phyloP scores from a whole-genome alignment of 371 early-diverging fungal species.

The Circinella minor region DNA sequence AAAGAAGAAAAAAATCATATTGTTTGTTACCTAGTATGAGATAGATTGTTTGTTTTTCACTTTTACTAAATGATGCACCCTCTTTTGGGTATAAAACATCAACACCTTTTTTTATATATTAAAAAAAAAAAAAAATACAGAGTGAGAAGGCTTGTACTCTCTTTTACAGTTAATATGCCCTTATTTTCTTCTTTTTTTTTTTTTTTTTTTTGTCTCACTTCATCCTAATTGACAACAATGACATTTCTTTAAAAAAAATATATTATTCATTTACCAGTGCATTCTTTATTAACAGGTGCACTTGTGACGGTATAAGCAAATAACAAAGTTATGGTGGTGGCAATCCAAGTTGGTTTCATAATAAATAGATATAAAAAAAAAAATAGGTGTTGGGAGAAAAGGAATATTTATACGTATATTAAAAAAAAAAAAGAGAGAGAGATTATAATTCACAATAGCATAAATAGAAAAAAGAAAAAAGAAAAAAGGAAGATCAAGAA shows the following conservation, averaged over 20 bases:
- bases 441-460: no score
- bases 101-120: background rate
- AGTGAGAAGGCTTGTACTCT: no score
- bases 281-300: background rate
- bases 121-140: no score
- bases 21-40: slow-evolving; percentile 11
- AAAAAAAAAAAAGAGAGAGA: no score
- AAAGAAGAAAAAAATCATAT: background rate
- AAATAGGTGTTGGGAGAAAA: no score
- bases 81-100: slow-evolving; percentile 13
- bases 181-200: no score
- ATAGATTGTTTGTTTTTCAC: slow-evolving; percentile 8
- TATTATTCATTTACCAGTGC: background rate
- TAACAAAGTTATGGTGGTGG: background rate
- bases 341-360: background rate
- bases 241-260: background rate
- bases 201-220: no score
- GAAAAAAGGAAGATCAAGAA: no score
- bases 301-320: slow-evolving; percentile 3
- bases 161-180: no score
- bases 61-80: slow-evolving; percentile 3
- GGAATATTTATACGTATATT: no score
- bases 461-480: no score
- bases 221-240: background rate
- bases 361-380: background rate